Evolutionary conservation across 1,139 yeast species (phyloP), one percentile per base, ranked within the genome.

Genomic region (Candida gigantensis): DNA sequence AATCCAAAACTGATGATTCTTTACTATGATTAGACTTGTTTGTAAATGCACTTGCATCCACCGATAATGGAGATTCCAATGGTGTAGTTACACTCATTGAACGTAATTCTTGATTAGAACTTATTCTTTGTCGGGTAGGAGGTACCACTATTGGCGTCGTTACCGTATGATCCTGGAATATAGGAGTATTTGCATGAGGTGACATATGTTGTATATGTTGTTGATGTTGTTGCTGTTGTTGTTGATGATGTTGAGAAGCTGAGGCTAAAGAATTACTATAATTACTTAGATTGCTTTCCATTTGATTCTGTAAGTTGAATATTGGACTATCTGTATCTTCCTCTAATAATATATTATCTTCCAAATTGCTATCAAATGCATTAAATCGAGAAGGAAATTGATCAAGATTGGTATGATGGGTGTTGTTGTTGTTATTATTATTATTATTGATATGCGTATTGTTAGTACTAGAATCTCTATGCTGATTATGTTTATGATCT

Each of bases 31-130:
- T 23, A 23, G 25, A 23, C 3, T 23, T 23, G 11, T 4, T 28
- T 30, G 23, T 16, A 9, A 19, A 30, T 18, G 24, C 13, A 17
- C 28, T 25, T 5, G 39, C 30, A 16, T 37, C 41, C 12, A 37
- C 24, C 4, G 43, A 37, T 15, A 37, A 34, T 8, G 43, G 43
- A 9, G 44, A 37, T 8, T 37, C 42, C 23, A 42, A 37, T 2
- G 43, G 41, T 9, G 42, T 28, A 24, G 31, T 21, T 12, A 21
- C n/a, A n/a, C n/a, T n/a, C n/a, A 9, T 26, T 4, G 37, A 20
- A 10, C 16, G 25, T 4, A 16, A n/a, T 15, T 23, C 31, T 24
- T 36, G 29, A 12, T 10, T 24, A 13, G 33, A 30, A 8, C 23
- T 13, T 4, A 24, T 25, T 17, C 25, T 33, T 24, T 27, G 21